Conservation (phyloP, 768 basidiomycete species). For the Strobilomyces confusus region DNA sequence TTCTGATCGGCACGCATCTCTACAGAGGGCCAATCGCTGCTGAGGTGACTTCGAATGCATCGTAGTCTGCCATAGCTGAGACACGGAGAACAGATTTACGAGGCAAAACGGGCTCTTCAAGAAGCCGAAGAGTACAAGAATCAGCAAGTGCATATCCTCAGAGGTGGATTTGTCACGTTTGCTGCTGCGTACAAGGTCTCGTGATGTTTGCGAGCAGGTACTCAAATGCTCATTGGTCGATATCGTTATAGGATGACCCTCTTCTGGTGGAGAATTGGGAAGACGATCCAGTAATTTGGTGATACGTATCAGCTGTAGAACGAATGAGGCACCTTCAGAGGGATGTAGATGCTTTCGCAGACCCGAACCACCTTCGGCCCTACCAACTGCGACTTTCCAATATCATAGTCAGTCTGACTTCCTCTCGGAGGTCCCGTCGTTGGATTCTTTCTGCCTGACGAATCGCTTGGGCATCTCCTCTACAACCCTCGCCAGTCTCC, state of each 20-base stretch:
- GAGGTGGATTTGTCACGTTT: conserved; percentile 70
- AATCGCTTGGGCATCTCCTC: conserved; percentile 58
- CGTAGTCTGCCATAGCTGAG: conserved; percentile 1
- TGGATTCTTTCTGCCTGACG: conserved; percentile 39
- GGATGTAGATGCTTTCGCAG: background rate
- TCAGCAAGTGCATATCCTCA: conserved; percentile 62
- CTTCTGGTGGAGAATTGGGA: conserved; percentile 76
- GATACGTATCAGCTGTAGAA: conserved; percentile 20
- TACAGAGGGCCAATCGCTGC: conserved; percentile 76
- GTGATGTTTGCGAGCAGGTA: too few species aligned
- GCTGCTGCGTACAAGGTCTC: conserved; percentile 63
- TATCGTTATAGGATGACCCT: conserved; percentile 51
- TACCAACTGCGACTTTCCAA: background rate
- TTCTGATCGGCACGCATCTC: conserved; percentile 1
- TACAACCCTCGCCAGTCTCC: conserved; percentile 51
- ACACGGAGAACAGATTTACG: conserved; percentile 50
- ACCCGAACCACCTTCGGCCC: background rate
- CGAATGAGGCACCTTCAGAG: background rate
- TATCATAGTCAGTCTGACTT: background rate
- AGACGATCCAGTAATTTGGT: conserved; percentile 51
- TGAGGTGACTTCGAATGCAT: conserved; percentile 40
- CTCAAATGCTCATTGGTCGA: conserved; percentile 1
- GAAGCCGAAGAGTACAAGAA: conserved; percentile 39
- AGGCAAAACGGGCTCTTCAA: conserved; percentile 51
- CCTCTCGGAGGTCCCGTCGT: conserved; percentile 22